Evolutionary conservation across 208 protist genomes (phyloP).

Genomic region (Leishmania aethiopica): DNA sequence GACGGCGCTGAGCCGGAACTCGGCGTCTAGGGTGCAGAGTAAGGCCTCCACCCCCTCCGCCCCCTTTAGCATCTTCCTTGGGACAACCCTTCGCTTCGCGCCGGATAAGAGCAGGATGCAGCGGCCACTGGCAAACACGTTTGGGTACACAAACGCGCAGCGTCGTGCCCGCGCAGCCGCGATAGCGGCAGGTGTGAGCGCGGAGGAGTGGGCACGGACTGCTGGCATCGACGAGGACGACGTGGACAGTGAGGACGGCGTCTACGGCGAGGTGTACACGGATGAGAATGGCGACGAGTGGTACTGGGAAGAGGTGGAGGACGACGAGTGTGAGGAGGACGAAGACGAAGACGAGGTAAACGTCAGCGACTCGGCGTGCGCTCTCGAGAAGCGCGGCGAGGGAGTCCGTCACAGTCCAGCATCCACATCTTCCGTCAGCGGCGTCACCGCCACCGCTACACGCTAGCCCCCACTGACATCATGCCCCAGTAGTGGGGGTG

Average conservation of each 20-base stretch:
- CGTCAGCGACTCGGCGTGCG: neutral
- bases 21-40: neutral
- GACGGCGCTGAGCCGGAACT: neutral
- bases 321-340: constrained; percentile 29
- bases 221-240: neutral
- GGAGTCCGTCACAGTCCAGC: neutral
- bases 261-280: constrained; percentile 35
- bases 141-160: constrained; percentile 26
- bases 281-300: constrained; percentile 42
- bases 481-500: neutral
- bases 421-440: neutral
- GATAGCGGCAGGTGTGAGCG: constrained; percentile 11
- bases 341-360: constrained; percentile 21
- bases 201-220: constrained; percentile 6
- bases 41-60: neutral
- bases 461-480: neutral
- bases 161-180: constrained; percentile 14
- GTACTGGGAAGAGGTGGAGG: constrained; percentile 44
- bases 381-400: neutral
- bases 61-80: constrained; percentile 24
- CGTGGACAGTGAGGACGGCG: constrained; percentile 20
- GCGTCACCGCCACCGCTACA: neutral
- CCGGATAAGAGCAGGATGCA: constrained; percentile 46
- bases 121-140: constrained; percentile 41
- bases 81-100: constrained; percentile 22